Percentiles rank a stretch among this genome's conserved stretches.
Evolutionary conservation across 208 protist genomes (phyloP).

Genomic region (Leishmania guyanensis): DNA sequence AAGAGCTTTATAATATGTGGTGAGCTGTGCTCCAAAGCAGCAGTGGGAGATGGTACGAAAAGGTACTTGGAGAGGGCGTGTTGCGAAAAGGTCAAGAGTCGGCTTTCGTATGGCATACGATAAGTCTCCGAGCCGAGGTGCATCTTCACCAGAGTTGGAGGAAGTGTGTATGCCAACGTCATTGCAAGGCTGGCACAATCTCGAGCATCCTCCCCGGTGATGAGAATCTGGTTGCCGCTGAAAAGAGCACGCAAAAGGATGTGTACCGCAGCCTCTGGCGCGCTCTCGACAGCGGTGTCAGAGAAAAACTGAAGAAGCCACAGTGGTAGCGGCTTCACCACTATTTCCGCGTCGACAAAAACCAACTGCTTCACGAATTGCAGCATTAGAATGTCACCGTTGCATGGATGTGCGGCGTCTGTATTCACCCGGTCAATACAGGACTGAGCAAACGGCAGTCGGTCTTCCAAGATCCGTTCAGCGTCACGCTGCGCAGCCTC

Average conservation of each 20-base stretch:
- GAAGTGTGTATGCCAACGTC: slow-evolving; percentile 59
- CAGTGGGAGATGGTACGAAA: slow-evolving; percentile 8
- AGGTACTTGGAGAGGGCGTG: slow-evolving; percentile 3
- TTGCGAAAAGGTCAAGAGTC: slow-evolving; percentile 54
- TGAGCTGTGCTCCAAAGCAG: not conserved
- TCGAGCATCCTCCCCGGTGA: slow-evolving; percentile 41
- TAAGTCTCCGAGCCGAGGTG: slow-evolving; percentile 54
- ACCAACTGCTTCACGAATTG: slow-evolving; percentile 30
- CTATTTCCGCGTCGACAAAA: slow-evolving; percentile 15
- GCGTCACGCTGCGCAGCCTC: slow-evolving; percentile 12
- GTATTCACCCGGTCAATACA: slow-evolving; percentile 24
- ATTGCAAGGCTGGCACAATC: slow-evolving; percentile 60
- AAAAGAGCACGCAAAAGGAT: slow-evolving; percentile 64
- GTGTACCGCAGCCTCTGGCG: slow-evolving; percentile 18
- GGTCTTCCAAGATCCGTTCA: slow-evolving; percentile 25
- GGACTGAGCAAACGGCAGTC: slow-evolving; percentile 27
- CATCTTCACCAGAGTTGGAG: slow-evolving; percentile 38
- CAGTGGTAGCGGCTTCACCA: slow-evolving; percentile 60
- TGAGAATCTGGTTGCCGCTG: slow-evolving; percentile 72
- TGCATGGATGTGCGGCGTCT: slow-evolving; percentile 1
- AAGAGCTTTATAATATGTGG: slow-evolving; percentile 14
- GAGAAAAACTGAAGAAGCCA: slow-evolving; percentile 61
- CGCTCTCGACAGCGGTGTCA: not conserved
- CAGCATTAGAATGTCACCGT: slow-evolving; percentile 29
- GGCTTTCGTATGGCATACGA: slow-evolving; percentile 63